A percentile compares a stretch with the other conserved stretches of the same genome.
phyloP scores from a whole-genome alignment of 1,139 yeast species.

The Lodderomyces oxycetoniae region DNA sequence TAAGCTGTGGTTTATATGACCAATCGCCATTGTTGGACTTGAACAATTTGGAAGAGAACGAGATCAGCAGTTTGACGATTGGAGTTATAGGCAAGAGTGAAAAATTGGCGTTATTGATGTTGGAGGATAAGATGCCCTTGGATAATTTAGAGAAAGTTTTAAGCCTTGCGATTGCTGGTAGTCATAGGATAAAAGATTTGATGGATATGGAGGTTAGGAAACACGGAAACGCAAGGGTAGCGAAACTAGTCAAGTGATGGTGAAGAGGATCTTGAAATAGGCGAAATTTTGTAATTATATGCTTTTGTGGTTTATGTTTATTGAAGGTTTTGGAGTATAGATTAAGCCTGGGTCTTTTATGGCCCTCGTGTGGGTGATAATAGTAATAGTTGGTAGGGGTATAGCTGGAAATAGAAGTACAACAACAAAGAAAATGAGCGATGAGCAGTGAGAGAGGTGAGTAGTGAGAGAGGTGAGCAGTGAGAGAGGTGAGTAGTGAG shows the following conservation, averaged over 20 bases:
- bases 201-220: slow-evolving; percentile 83
- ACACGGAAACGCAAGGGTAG: slow-evolving; percentile 52
- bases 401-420: too few relatives aligned
- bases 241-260: slow-evolving; percentile 18
- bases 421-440: too few relatives aligned
- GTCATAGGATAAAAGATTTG: slow-evolving; percentile 71
- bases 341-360: too few relatives aligned
- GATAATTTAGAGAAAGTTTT: slow-evolving; percentile 74
- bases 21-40: slow-evolving; percentile 76
- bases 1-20: slow-evolving; percentile 76
- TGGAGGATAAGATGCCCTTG: slow-evolving; percentile 82
- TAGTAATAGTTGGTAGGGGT: too few relatives aligned
- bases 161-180: slow-evolving; percentile 87
- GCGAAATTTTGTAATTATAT: too few relatives aligned
- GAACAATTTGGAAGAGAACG: slow-evolving; percentile 76
- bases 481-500: too few relatives aligned
- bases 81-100: slow-evolving; percentile 84
- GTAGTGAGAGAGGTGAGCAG: too few relatives aligned
- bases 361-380: too few relatives aligned
- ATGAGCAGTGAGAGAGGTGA: too few relatives aligned
- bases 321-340: too few relatives aligned
- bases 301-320: too few relatives aligned
- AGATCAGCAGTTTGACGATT: slow-evolving; percentile 72
- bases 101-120: slow-evolving; percentile 65
- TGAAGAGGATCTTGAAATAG: not conserved